Base-by-base conservation (phyloP, 768 basidiomycete species). In the Pisolithus albus region DNA sequence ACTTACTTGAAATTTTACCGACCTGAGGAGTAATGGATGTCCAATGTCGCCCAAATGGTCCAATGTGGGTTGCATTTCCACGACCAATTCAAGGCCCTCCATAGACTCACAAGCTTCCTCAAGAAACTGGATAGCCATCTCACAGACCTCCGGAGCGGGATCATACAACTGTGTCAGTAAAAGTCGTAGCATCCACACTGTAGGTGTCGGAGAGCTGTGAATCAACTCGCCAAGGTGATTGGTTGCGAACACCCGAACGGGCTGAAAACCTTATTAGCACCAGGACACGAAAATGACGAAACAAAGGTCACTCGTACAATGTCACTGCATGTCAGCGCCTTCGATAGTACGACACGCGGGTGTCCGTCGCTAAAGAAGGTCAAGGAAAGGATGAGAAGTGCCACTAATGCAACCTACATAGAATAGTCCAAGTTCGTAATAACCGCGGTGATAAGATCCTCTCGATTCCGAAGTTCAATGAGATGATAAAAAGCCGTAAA, bases 401-500 rank as follows among this genome's bases (percentile, higher is more conserved):
- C 52, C 5, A 55, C 46, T 50, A 32, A 19, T 34, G 24, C 49
- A 16, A 70, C 88, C 50, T 56, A 92, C 93, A 84, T 84, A 64
- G 80, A 83, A 54, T 97, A 99, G 64, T 97, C 92, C 36, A 96
- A 72, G 58, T 89, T 89, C 60, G 92, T 90, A 37, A 97, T 86
- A 57, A 96, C 90, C 2, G 83, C 84, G 59, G 86, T 90, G 52
- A 94, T 89, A 42, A 99, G 74, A 63, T 98, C 94, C 62, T 97
- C 93, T 36, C 96, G 78, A 66, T 86, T 88, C 23, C 86, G 78
- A 34, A 97, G 76, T 62, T 98, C 96, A 61, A 87, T 91, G 41
- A 98, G 70, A 63, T 93, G 94, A 64, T 98, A 98, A 66, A 98
- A 94, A 0, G 90, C 86, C 0, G 93, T 98, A 67, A 97, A 98